Conservation (phyloP, 306 rosid genomes). For the Begonia masoniana region DNA sequence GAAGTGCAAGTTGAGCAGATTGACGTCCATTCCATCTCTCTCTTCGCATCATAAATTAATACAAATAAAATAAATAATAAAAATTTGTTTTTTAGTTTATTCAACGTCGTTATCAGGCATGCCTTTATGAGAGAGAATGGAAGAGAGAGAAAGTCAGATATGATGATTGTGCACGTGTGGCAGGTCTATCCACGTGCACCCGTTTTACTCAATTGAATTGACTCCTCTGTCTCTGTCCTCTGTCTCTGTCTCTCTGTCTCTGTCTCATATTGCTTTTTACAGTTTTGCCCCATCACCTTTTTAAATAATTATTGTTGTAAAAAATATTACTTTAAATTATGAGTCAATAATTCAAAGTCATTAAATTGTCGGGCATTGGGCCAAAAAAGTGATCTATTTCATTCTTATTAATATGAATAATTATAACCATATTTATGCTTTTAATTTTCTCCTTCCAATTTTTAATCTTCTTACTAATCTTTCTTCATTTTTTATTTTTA, state of each 20-base stretch:
- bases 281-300: constrained; percentile 1
- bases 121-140: constrained; percentile 1
- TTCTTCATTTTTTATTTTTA: too few relatives aligned
- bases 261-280: background rate
- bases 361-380: too few relatives aligned
- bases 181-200: constrained; percentile 82
- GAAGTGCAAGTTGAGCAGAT: constrained; percentile 5
- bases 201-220: constrained; percentile 47
- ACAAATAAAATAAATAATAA: background rate
- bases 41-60: too few relatives aligned
- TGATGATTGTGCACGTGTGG: constrained; percentile 93
- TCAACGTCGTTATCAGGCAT: constrained; percentile 22
- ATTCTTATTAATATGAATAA: too few relatives aligned
- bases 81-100: constrained; percentile 17
- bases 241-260: constrained; percentile 18
- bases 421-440: too few relatives aligned
- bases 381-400: too few relatives aligned
- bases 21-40: constrained; percentile 1
- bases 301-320: too few relatives aligned
- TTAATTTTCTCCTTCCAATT: too few relatives aligned
- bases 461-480: too few relatives aligned
- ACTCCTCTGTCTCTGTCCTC: constrained; percentile 23
- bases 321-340: too few relatives aligned
- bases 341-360: too few relatives aligned
- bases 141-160: background rate